A percentile compares a stretch with the other conserved stretches of the same genome.
Conservation (phyloP, 352 stramenopile genomes). For the Globisporangium heterothallicum region DNA sequence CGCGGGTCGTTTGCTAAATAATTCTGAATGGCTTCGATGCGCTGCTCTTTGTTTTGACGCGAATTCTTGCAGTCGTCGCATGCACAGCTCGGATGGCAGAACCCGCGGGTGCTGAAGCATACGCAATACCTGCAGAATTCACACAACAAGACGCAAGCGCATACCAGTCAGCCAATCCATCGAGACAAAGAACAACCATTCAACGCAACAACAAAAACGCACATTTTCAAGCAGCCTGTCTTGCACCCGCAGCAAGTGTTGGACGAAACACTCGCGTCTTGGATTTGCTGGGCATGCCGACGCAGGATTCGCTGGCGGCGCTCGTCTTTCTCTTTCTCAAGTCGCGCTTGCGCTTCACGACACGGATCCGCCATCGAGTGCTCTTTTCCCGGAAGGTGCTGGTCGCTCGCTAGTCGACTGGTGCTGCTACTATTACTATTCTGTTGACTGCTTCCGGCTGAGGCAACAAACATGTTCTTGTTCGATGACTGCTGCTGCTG, state of each 20-base stretch:
- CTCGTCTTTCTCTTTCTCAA: constrained; percentile 23
- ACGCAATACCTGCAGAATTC: constrained; percentile 75
- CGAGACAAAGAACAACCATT: not conserved
- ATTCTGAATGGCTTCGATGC: constrained; percentile 67
- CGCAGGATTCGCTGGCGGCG: constrained; percentile 42
- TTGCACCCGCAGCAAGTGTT: constrained; percentile 81
- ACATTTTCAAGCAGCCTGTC: constrained; percentile 83
- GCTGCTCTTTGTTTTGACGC: constrained; percentile 43
- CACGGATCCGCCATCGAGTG: not conserved
- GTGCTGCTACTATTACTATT: not conserved
- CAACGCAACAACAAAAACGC: not conserved
- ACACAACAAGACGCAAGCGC: not conserved
- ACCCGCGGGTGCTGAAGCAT: constrained; percentile 80
- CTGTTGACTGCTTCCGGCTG: not conserved
- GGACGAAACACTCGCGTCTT: constrained; percentile 63
- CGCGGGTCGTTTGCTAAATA: constrained; percentile 74
- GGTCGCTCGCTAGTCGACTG: constrained; percentile 1
- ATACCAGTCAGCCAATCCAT: not conserved
- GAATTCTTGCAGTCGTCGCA: constrained; percentile 78
- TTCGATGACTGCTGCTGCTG: not conserved
- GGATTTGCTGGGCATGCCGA: constrained; percentile 63
- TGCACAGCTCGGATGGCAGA: constrained; percentile 59
- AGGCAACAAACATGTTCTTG: too few relatives aligned
- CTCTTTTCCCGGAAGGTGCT: constrained; percentile 4
- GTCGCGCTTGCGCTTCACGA: constrained; percentile 1